A percentile compares a stretch with the other conserved stretches of the same genome.
These are phyloP conservation scores for Nicotiana benthamiana DNA, from an alignment of 257 asterid genomes.

Conservation along the genomic window DNA sequence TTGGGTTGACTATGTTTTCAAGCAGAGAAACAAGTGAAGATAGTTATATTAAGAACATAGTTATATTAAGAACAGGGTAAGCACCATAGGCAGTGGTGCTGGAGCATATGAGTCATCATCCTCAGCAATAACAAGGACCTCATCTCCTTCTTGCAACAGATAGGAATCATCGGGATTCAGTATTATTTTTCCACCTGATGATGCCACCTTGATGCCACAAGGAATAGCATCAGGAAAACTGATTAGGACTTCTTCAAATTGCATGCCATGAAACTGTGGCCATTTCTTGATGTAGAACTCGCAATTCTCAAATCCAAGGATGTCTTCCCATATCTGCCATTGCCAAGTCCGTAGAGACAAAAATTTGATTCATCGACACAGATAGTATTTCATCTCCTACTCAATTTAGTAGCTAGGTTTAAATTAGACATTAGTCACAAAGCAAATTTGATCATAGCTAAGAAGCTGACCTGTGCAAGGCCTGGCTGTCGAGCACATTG, in stretches of 20 bases:
- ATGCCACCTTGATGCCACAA: slow-evolving; percentile 84
- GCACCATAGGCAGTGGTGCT: slow-evolving; percentile 65
- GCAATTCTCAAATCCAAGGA: slow-evolving; percentile 88
- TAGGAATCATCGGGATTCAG: slow-evolving; percentile 79
- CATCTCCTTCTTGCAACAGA: slow-evolving; percentile 82
- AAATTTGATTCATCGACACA: slow-evolving; percentile 4
- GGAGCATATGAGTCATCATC: slow-evolving; percentile 87
- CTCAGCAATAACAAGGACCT: slow-evolving; percentile 87
- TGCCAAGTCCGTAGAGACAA: slow-evolving; percentile 14
- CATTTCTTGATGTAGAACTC: slow-evolving; percentile 83
- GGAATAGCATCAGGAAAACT: slow-evolving; percentile 91
- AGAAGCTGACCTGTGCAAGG: slow-evolving; percentile 76
- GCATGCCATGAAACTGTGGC: slow-evolving; percentile 79
- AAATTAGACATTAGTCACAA: not conserved
- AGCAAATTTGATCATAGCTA: not conserved
- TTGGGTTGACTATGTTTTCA: not conserved
- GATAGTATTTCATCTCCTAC: not conserved
- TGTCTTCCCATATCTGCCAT: slow-evolving; percentile 87
- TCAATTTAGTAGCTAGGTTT: not conserved
- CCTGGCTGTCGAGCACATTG: slow-evolving; percentile 98
- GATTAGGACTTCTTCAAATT: slow-evolving; percentile 75
- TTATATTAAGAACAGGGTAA: slow-evolving; percentile 31
- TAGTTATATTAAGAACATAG: slow-evolving; percentile 15
- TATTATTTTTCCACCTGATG: slow-evolving; percentile 70
- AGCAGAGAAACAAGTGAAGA: not conserved